phyloP scores from a whole-genome alignment of 2,329 filamentous ascomycete species.

The Chrysosphaeria jannelii region DNA sequence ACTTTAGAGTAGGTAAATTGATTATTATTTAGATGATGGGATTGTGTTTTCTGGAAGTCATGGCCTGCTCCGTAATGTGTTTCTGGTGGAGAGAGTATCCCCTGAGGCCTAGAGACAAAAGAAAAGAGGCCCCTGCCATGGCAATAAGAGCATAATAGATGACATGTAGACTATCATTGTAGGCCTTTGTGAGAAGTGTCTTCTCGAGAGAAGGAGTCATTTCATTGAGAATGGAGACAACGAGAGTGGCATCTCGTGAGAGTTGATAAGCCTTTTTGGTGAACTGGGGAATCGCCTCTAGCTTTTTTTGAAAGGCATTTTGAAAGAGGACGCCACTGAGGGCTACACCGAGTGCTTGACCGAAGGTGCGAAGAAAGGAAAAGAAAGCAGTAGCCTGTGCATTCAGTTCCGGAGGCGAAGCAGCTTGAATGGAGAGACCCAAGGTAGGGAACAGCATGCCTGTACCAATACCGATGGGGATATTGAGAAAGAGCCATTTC shows the following conservation, averaged over 20 bases:
- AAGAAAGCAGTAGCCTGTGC: constrained; percentile 12
- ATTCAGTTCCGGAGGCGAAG: constrained; percentile 10
- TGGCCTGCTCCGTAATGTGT: constrained; percentile 16
- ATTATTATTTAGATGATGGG: too few relatives aligned
- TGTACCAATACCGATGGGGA: constrained; percentile 10
- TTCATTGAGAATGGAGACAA: constrained; percentile 22
- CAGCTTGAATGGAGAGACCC: constrained; percentile 12
- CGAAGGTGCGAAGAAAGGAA: constrained; percentile 12
- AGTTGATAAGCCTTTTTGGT: constrained; percentile 11
- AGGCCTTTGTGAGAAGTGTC: constrained; percentile 9
- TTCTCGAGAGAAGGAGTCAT: constrained; percentile 15
- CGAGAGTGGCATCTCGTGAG: constrained; percentile 20
- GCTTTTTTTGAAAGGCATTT: constrained; percentile 7
- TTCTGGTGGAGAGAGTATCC: constrained; percentile 16
- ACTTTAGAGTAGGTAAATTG: too few relatives aligned
- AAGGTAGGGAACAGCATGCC: constrained; percentile 12
- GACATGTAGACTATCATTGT: constrained; percentile 20
- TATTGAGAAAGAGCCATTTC: constrained; percentile 10
- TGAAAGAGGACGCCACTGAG: constrained; percentile 13
- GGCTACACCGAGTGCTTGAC: constrained; percentile 13
- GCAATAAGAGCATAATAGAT: constrained; percentile 23
- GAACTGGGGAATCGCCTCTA: constrained; percentile 3
- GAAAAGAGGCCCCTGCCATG: constrained; percentile 16
- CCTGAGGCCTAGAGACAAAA: constrained; percentile 20
- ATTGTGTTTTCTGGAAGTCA: too few relatives aligned